Evolutionary conservation across 176 grass and related monocot species (phyloP).

Genomic region (Phoenix dactylifera): DNA sequence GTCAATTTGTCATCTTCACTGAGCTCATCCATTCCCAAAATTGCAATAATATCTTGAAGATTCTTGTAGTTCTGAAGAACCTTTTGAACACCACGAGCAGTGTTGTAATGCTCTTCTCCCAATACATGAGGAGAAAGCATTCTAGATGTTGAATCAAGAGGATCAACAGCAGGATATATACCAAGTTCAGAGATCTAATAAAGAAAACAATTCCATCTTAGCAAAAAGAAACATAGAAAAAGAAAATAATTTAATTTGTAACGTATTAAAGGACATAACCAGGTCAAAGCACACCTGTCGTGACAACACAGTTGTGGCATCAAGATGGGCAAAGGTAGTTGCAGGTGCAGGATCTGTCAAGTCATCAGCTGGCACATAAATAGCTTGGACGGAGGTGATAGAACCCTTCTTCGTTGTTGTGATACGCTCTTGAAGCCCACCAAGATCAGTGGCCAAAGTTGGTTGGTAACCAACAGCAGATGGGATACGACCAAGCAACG

Average conservation of each 20-base stretch:
- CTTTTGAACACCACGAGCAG: constrained; percentile 24
- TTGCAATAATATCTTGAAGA: constrained; percentile 27
- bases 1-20: constrained; percentile 27
- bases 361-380: constrained; percentile 39
- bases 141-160: constrained; percentile 26
- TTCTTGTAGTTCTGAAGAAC: constrained; percentile 29
- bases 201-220: constrained; percentile 6
- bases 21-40: constrained; percentile 25
- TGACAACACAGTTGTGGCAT: constrained; percentile 33
- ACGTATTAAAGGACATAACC: background rate
- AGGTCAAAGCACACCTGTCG: constrained; percentile 15
- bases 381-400: constrained; percentile 25
- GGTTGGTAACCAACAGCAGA: constrained; percentile 27
- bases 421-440: constrained; percentile 26
- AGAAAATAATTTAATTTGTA: too few relatives aligned
- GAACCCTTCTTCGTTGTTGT: constrained; percentile 27
- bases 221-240: background rate
- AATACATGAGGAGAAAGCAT: constrained; percentile 25
- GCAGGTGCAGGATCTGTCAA: constrained; percentile 35
- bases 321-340: constrained; percentile 32
- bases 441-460: constrained; percentile 24
- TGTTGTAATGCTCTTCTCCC: constrained; percentile 26
- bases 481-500: constrained; percentile 25
- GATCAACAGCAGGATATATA: constrained; percentile 26
- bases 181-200: constrained; percentile 20